Conservation (phyloP, 2,329 filamentous ascomycete species). For the Aspergillus arachidicola region DNA sequence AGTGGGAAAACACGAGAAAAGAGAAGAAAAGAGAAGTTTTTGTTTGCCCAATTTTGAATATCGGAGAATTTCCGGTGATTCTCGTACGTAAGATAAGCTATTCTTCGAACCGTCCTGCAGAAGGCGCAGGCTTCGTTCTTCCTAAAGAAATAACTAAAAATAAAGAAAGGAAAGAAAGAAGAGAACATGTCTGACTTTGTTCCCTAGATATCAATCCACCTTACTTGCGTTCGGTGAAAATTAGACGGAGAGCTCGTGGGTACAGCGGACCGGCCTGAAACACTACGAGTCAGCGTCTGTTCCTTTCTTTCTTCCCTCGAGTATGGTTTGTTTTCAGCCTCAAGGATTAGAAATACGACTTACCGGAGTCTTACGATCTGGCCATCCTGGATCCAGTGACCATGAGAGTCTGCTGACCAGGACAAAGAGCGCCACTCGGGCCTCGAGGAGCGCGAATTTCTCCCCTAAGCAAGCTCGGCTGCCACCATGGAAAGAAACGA, state of each 20-base stretch:
- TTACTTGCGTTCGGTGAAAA: not conserved
- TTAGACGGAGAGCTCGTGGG: not conserved
- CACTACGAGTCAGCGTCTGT: not conserved
- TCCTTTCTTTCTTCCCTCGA: not conserved
- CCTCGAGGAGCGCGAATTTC: constrained; percentile 43
- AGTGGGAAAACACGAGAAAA: not conserved
- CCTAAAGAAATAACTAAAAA: not conserved
- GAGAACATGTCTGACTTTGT: not conserved
- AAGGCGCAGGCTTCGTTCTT: not conserved
- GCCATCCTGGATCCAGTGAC: constrained; percentile 40
- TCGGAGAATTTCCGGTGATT: not conserved
- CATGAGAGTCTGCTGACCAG: constrained; percentile 33
- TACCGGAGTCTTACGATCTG: constrained; percentile 25
- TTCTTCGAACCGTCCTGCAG: not conserved
- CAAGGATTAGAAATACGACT: constrained; percentile 2
- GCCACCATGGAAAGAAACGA: constrained; percentile 49
- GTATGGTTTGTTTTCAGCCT: not conserved
- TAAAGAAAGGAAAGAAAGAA: not conserved
- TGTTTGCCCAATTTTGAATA: not conserved
- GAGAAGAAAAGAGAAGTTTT: not conserved
- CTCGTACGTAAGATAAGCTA: not conserved
- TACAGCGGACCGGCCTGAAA: not conserved
- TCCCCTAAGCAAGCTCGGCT: constrained; percentile 46
- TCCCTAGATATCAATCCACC: not conserved
- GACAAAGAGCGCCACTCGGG: constrained; percentile 38